phyloP scores from a whole-genome alignment of 345 rosid genomes.

The Citrus reticulata region DNA sequence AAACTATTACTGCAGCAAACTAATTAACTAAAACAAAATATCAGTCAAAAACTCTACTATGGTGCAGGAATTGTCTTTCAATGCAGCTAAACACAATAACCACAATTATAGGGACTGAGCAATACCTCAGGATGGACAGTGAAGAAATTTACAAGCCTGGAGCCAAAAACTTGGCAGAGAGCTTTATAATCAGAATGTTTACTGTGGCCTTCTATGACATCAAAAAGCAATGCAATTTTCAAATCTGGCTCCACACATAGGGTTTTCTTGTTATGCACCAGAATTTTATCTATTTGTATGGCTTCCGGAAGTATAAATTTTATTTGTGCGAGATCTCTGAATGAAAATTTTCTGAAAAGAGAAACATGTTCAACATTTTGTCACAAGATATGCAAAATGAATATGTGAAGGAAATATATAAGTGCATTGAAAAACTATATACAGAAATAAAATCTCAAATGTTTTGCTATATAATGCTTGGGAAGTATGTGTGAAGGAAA shows the following conservation, averaged over 20 bases:
- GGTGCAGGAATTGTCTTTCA: background rate
- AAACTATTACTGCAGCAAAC: background rate
- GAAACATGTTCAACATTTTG: background rate
- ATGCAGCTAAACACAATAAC: background rate
- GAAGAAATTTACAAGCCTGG: constrained; percentile 33
- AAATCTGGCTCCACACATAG: constrained; percentile 43
- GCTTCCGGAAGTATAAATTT: constrained; percentile 49
- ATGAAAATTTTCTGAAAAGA: constrained; percentile 32
- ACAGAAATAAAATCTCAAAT: background rate
- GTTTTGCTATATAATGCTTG: background rate
- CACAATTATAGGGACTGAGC: background rate
- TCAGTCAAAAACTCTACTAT: background rate
- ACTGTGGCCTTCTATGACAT: constrained; percentile 29
- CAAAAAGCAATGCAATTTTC: constrained; percentile 32
- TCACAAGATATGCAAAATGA: background rate
- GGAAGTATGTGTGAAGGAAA: background rate
- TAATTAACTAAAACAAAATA: background rate
- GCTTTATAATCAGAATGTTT: constrained; percentile 37
- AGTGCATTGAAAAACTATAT: too few relatives aligned
- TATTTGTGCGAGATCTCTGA: constrained; percentile 41
- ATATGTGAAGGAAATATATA: background rate
- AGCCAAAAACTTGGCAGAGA: constrained; percentile 29
- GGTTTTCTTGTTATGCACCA: constrained; percentile 42
- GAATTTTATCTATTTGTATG: constrained; percentile 35
- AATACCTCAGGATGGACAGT: constrained; percentile 42